Conservation (phyloP, 106 monocot genomes). For the Alisma plantagoaquatica region DNA sequence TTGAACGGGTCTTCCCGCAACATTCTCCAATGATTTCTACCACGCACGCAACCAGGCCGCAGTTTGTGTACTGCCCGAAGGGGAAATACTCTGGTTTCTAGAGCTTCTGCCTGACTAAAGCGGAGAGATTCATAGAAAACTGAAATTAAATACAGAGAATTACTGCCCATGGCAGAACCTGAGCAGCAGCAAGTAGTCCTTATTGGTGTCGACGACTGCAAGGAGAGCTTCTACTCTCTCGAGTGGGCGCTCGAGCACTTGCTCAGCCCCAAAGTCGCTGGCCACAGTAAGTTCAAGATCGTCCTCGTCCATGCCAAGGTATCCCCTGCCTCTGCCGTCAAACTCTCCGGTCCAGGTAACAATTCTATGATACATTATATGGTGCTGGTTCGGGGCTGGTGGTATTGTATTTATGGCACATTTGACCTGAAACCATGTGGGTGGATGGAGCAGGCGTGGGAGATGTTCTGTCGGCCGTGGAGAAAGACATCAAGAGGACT, state of each 20-base stretch:
- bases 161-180: neutral
- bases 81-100: too few relatives aligned
- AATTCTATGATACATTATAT: too few relatives aligned
- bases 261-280: neutral
- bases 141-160: too few relatives aligned
- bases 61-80: too few relatives aligned
- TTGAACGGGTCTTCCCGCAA: too few relatives aligned
- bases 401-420: too few relatives aligned
- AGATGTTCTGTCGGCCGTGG: constrained; percentile 2
- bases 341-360: constrained; percentile 14
- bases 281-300: constrained; percentile 1
- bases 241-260: constrained; percentile 14
- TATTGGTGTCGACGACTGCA: constrained; percentile 15
- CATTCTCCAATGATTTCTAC: too few relatives aligned
- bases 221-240: constrained; percentile 13
- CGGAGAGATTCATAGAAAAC: too few relatives aligned
- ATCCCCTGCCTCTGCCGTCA: constrained; percentile 7
- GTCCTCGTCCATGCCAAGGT: constrained; percentile 17
- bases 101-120: too few relatives aligned
- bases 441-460: constrained; percentile 6
- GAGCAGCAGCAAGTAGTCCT: neutral
- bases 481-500: constrained; percentile 5
- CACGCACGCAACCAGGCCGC: too few relatives aligned
- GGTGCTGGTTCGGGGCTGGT: too few relatives aligned
- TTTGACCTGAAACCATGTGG: too few relatives aligned